These are phyloP conservation scores for Domatiomyces catenatus DNA, from an alignment of 2,329 filamentous ascomycete genomes.

Conservation along the genomic window DNA sequence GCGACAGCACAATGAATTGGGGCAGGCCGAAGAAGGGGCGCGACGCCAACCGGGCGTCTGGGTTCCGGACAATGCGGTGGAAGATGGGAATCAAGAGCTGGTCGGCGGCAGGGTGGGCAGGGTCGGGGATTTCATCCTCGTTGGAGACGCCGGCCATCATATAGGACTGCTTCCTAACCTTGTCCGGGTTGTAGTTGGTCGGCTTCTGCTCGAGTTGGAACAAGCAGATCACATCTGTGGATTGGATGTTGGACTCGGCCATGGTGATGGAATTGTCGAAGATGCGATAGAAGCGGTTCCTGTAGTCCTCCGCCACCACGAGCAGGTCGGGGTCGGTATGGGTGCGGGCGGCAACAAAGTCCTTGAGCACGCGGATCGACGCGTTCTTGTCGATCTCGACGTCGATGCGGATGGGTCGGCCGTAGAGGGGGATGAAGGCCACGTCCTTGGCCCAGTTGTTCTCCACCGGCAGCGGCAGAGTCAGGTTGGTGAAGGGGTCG, in stretches of 20 bases:
- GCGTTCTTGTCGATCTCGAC: slow-evolving; percentile 61
- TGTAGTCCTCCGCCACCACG: slow-evolving; percentile 72
- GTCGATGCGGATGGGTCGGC: slow-evolving; percentile 53
- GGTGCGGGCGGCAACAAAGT: slow-evolving; percentile 41
- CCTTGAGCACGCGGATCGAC: slow-evolving; percentile 37
- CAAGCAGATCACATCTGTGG: slow-evolving; percentile 48
- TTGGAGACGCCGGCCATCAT: slow-evolving; percentile 19
- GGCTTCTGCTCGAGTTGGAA: slow-evolving; percentile 67
- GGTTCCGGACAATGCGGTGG: slow-evolving; percentile 24
- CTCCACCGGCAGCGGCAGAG: slow-evolving; percentile 75
- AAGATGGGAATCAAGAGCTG: slow-evolving; percentile 34
- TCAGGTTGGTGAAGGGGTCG: slow-evolving; percentile 91
- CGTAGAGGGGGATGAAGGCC: slow-evolving; percentile 62
- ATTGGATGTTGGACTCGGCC: slow-evolving; percentile 52
- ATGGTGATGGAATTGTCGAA: slow-evolving; percentile 57
- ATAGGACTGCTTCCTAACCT: slow-evolving; percentile 33
- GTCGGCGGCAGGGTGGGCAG: slow-evolving; percentile 28
- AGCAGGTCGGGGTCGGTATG: slow-evolving; percentile 40
- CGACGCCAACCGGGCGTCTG: slow-evolving; percentile 15
- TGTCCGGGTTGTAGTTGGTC: slow-evolving; percentile 54
- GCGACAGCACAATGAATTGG: slow-evolving; percentile 56
- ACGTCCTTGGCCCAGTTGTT: slow-evolving; percentile 63
- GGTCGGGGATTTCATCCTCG: slow-evolving; percentile 25
- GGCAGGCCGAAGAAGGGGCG: slow-evolving; percentile 28
- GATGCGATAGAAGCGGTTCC: slow-evolving; percentile 70